Evolutionary conservation across 1,139 yeast genomes (phyloP), one percentile per base, ranked within the genome.

Genomic region (Candida dubliniensis): DNA sequence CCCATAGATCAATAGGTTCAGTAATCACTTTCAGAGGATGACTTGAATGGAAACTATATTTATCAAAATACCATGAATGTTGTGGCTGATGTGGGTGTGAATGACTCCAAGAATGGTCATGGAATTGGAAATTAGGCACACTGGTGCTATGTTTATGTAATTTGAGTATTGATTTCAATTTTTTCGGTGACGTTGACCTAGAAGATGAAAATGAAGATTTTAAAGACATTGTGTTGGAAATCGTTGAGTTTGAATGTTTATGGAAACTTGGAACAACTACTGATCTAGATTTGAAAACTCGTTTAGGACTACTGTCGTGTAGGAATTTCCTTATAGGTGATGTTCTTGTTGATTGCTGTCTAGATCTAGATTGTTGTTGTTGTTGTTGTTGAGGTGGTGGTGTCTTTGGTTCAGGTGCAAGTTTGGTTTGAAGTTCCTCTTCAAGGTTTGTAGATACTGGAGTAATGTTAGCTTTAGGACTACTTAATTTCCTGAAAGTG

Each of bases 291-390:
- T 47, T 6, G 64, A 61, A 48, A 33, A 71, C 44, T 41, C 66
- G 56, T 46, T 57, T 67, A 4, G 76, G 76, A 41, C 72, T 18
- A 18, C 23, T 67, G 43, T 61, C 73, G 36, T 58, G 59, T 34
- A 67, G 56, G 32, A 70, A 56, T 45, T 56, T 63, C 41, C 60
- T 67, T n/a, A 69, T 59, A 4, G 76, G 74, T 2, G 74, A 67
- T 1, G 63, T 33, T 25, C 25, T 36, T 13, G 39, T 38, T 11
- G 43, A 36, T 36, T 31, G 35, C 23, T 15, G 32, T 23, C 37
- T 34, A 14, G 46, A 33, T 49, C 52, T 8, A 25, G 25, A 39
- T 8, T 31, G 27, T 49, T 15, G 45, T 29, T 15, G 31, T 14
- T 24, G 27, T 34, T 26, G 57, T 6, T 60, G 58, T 0, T 62